Base-by-base conservation (phyloP, 371 early-diverging fungal genomes). In the Syncephalastrum sp. region DNA sequence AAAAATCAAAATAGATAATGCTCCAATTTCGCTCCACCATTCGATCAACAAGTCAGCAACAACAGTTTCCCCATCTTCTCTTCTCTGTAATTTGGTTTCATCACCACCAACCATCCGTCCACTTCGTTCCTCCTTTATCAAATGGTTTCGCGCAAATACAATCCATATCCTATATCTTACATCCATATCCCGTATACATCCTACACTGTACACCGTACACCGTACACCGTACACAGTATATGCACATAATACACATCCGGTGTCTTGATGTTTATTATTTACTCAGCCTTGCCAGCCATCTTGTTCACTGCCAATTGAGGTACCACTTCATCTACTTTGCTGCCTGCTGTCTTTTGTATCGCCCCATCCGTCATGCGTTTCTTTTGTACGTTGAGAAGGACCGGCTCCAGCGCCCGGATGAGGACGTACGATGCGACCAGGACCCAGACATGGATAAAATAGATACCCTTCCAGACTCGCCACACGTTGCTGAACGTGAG, bases 391-490 rank as follows among this genome's bases (percentile, higher is more conserved):
- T 15, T 15, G 15, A 51, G 27, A 46, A 71, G 44, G 19, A 12
- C 42, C 2, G 56, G 53, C 43, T 56, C 64, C 2, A 47, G n/a
- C 0, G 51, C 21, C 16, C 41, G 51, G 17, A 67, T 60, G 24
- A 74, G 49, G 8, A 60, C 12, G 48, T 54, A 73, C 21, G 14
- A 63, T 61, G 47, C 69, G 47, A 59, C 65, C 4, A 81, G 48
- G 1, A 84, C 56, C 23, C 74, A 56, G 24, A 87, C 50, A 49
- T 88, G 91, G 27, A 77, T 50, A 54, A 57, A 77, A 59, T 82
- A 81, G 33, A 87, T 69, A 23, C 71, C 60, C 23, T 67, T 61
- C 89, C 89, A 92, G 14, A 87, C 74, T 16, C 77, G 71, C 13
- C 61, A 50, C 10, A 87, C 66, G 12, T 81, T 61, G 10, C 10